Evolutionary conservation across 768 basidiomycete genomes (phyloP), one percentile per base, ranked within the genome.

Genomic region (Gloeostereum incarnatum): DNA sequence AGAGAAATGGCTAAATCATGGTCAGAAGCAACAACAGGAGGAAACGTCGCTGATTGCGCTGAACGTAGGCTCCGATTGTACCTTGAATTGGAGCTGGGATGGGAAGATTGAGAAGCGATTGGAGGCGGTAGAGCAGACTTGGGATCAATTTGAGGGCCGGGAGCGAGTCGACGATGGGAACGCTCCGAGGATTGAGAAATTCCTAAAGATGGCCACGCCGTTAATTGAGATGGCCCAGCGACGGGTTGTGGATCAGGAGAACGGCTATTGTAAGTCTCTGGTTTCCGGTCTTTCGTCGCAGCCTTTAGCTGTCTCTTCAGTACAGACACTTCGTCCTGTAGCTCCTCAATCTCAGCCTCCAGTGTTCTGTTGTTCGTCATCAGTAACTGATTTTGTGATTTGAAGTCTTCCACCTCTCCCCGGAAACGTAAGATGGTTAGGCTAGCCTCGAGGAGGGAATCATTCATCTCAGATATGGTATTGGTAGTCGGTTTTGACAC

Each of bases 361-460:
- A 65, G 46, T 5, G 39, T 26, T 29, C 40, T 34, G 4, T 51
- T 62, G 22, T 51, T 63, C 26, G 43, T 30, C 31, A 31, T 29
- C 5, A 52, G 50, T 26, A 43, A 40, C 20, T 38, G 35, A 26
- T 62, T 66, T 35, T 53, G 56, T 22, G 38, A 40, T 30, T 58
- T 59, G 33, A 71, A 43, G 20, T 63, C 60, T 2, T 58, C 47
- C 16, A 72, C 44, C 37, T 67, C 58, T 1, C 65, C 60, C 22
- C 62, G 65, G 20, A 71, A 48, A 2, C 49, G 44, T 35, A 82
- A 58, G 3, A 73, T 60, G 5, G 56, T 53, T 16, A 78, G 48
- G 45, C 74, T 80, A 2, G 73, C 66, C 20, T 73, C 68, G 22
- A 75, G 44, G 10, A 76, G 44, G 3, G 63, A 49, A 20, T 59